Evolutionary conservation across 2,329 filamentous ascomycete species (phyloP).

Genomic region (Claviceps lovelessii): DNA sequence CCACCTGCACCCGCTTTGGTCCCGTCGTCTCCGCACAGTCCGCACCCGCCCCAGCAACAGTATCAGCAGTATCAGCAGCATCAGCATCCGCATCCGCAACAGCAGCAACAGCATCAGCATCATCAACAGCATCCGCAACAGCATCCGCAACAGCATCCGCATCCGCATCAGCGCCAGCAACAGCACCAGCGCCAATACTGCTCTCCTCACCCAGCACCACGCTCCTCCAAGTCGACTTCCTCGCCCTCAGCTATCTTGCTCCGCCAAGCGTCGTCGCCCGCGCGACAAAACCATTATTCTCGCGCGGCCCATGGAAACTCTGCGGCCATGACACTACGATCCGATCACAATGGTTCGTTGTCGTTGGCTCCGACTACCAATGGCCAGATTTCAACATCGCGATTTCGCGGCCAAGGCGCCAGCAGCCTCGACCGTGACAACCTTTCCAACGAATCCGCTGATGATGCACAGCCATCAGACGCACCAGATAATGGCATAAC

Average conservation of each 20-base stretch:
- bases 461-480: constrained; percentile 29
- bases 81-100: background rate
- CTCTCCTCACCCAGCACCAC: constrained; percentile 8
- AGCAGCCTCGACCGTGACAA: constrained; percentile 16
- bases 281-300: constrained; percentile 10
- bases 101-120: background rate
- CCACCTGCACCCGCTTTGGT: background rate
- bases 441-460: constrained; percentile 12
- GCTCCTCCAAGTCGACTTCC: constrained; percentile 12
- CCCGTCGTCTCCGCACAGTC: too few species aligned
- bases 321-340: constrained; percentile 19
- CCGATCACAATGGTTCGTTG: constrained; percentile 18
- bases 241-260: constrained; percentile 5
- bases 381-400: constrained; percentile 17
- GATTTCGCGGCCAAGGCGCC: constrained; percentile 15
- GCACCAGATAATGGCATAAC: constrained; percentile 26
- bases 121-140: background rate
- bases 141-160: background rate
- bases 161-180: constrained; percentile 3
- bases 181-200: constrained; percentile 3
- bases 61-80: background rate
- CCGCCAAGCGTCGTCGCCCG: constrained; percentile 11
- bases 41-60: constrained; percentile 1
- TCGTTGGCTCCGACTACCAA: constrained; percentile 15
- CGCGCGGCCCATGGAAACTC: constrained; percentile 11